These are phyloP conservation scores for Aspergillus neoniger DNA, from an alignment of 2,329 filamentous ascomycete species.

Conservation along the genomic window DNA sequence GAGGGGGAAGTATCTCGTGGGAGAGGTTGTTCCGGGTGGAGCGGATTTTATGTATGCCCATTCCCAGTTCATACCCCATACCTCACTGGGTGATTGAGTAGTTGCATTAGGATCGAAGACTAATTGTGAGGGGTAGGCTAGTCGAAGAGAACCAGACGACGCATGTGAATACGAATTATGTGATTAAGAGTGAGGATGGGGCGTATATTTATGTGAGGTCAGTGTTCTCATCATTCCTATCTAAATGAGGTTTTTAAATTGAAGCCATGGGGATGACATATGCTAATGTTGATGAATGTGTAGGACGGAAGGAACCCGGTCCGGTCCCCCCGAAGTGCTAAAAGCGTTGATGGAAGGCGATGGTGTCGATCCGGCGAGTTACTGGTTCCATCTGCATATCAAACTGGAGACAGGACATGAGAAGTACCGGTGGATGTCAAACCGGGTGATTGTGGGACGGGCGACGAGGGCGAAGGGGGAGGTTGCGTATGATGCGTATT, in stretches of 20 bases:
- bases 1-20: slow-evolving; percentile 25
- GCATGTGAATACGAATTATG: slow-evolving; percentile 31
- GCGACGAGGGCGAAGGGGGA: slow-evolving; percentile 28
- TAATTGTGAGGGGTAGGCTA: too few relatives aligned
- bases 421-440: slow-evolving; percentile 31
- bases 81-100: not conserved
- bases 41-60: slow-evolving; percentile 31
- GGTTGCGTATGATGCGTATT: slow-evolving; percentile 33
- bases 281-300: not conserved
- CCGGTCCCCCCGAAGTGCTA: slow-evolving; percentile 29
- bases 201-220: slow-evolving; percentile 28
- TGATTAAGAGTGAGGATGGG: slow-evolving; percentile 31
- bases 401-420: slow-evolving; percentile 30
- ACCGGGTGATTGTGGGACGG: slow-evolving; percentile 30
- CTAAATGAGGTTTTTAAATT: too few relatives aligned
- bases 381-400: slow-evolving; percentile 32
- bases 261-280: not conserved
- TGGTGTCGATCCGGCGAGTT: slow-evolving; percentile 26
- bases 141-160: slow-evolving; percentile 31
- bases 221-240: too few relatives aligned
- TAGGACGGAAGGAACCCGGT: slow-evolving; percentile 31
- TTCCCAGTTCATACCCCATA: not conserved
- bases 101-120: too few relatives aligned
- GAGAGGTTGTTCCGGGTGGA: slow-evolving; percentile 28
- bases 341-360: slow-evolving; percentile 29